These are phyloP conservation scores for Monosiga brevicollis DNA, from an alignment of 78 protist species.

Conservation along the genomic window DNA sequence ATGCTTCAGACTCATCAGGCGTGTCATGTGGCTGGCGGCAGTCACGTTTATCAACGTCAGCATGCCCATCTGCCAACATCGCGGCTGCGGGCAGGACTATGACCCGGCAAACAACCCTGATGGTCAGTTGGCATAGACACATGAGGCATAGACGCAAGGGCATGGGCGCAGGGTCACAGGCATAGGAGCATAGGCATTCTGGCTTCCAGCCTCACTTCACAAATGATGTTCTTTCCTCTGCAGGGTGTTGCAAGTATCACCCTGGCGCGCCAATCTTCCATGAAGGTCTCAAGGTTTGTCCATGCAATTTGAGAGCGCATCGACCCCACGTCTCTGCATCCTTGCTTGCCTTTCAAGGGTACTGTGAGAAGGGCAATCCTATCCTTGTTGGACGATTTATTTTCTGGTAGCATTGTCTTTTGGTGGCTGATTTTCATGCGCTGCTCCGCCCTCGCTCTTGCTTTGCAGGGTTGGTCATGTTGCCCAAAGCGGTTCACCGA, in stretches of 20 bases:
- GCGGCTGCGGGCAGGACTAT: background rate
- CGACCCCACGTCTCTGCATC: background rate
- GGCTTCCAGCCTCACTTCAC: background rate
- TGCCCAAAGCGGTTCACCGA: background rate
- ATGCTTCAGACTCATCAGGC: background rate
- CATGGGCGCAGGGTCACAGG: background rate
- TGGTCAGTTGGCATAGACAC: background rate
- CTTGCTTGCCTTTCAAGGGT: background rate
- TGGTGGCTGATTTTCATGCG: no score
- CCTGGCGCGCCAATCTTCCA: background rate
- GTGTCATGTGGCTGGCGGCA: background rate
- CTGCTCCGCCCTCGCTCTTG: no score
- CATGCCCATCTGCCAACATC: background rate
- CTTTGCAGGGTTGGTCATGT: background rate
- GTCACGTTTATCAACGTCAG: background rate
- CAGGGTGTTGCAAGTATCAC: background rate
- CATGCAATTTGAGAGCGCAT: background rate
- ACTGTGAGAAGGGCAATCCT: no score
- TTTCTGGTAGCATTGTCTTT: no score
- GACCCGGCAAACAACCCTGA: background rate
- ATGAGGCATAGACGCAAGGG: background rate
- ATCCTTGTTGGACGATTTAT: no score
- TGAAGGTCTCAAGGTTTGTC: background rate
- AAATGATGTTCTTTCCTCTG: background rate
- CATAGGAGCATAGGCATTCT: background rate